These are phyloP conservation scores for Boletus sp. DNA, from an alignment of 1,284 basidiomycete genomes.

Conservation along the genomic window DNA sequence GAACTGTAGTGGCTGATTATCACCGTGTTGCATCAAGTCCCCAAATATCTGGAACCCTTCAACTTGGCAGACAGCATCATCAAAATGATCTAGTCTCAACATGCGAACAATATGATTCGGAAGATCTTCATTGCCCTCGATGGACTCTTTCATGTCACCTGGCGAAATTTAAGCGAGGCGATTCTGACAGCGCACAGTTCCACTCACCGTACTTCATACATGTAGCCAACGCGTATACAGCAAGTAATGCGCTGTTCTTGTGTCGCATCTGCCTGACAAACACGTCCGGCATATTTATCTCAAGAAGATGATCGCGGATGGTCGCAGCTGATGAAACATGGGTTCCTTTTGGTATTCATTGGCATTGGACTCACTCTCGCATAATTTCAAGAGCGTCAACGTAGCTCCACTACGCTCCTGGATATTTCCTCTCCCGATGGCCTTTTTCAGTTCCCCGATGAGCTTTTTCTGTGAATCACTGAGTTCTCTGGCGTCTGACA, in stretches of 20 bases:
- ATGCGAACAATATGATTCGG: constrained; percentile 29
- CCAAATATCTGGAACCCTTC: constrained; percentile 35
- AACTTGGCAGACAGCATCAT: constrained; percentile 30
- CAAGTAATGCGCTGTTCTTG: constrained; percentile 13
- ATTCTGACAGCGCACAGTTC: too few relatives aligned
- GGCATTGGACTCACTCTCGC: neutral
- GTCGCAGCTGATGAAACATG: neutral
- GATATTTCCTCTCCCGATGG: neutral
- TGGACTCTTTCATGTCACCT: constrained; percentile 22
- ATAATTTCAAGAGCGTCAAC: constrained; percentile 16
- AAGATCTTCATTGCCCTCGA: constrained; percentile 14
- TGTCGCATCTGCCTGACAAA: constrained; percentile 15
- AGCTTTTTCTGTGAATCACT: neutral
- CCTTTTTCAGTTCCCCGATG: constrained; percentile 19
- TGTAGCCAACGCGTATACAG: constrained; percentile 11
- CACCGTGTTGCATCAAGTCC: constrained; percentile 29
- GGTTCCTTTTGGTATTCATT: neutral
- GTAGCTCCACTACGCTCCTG: constrained; percentile 27
- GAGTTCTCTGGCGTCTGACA: constrained; percentile 16
- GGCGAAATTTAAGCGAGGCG: too few relatives aligned
- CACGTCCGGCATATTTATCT: neutral
- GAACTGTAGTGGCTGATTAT: neutral
- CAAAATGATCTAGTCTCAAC: constrained; percentile 31
- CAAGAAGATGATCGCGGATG: neutral
- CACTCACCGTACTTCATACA: constrained; percentile 19